Evolutionary conservation across 805 yeast genomes (phyloP), one percentile per base, ranked within the genome.

Genomic region (Cyberlindnera suaveolens): DNA sequence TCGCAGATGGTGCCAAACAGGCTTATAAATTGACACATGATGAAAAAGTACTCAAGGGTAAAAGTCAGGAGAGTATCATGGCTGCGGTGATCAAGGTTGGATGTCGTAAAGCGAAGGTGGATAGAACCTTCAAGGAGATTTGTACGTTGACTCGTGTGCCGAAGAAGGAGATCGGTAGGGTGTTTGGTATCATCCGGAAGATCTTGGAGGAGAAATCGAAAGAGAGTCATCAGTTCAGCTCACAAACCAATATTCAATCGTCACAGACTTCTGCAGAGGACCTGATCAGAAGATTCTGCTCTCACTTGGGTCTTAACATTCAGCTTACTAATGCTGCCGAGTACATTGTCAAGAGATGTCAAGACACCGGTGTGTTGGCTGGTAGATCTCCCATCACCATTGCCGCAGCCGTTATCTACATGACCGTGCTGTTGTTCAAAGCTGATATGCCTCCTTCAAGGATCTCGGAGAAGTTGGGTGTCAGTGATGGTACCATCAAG

Each of bases 311-410:
- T 46, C 72, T 93, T 44, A 71, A 80, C 17, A 80, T 88, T 49
- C 88, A 80, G 64, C 82, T 90, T 36, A 82, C 96, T 17, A 86
- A 88, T 49, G 91, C 95, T 9, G 96, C 98, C 3, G 97, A 91
- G 64, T 77, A 83, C 56, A 88, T 93, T 53, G 96, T 97, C 3
- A 80, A 88, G 60, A 75, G 83, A 51, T 88, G 95, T 57, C 85
- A 87, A 59, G 96, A 86, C 49, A 82, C 84, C 48, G 96, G 97
- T 43, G 95, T 91, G 32, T 72, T 93, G 57, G 97, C 96, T 15
- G 98, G 99, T 56, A 77, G 96, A 53, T 86, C 96, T 3, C 99
- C 99, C 26, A 90, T 90, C 42, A 91, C 99, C 31, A 88, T 93
- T 58, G 97, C 98, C 0, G 98, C 98, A 7, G 95, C 97, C 1